These are phyloP conservation scores for Salix caprea DNA, from an alignment of 345 rosid species.

Conservation along the genomic window DNA sequence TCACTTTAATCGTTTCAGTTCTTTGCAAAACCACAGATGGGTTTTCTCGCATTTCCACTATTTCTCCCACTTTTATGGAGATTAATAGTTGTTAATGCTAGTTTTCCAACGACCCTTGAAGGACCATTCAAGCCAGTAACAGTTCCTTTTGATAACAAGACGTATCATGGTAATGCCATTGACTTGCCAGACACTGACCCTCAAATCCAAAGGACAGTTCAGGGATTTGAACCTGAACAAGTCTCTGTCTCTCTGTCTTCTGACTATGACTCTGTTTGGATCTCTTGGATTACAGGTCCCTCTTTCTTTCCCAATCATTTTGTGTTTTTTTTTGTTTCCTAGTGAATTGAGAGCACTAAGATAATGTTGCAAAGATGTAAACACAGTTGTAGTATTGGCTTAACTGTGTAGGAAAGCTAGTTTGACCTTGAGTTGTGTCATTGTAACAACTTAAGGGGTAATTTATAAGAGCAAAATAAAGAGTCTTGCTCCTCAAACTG, in stretches of 20 bases:
- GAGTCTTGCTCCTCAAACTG: background rate
- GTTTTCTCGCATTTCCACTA: background rate
- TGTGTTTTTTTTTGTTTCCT: background rate
- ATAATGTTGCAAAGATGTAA: background rate
- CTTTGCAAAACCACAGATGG: background rate
- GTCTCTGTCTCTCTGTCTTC: conserved; percentile 76
- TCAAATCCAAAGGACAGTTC: conserved; percentile 37
- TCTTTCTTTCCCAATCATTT: background rate
- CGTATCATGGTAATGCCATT: conserved; percentile 42
- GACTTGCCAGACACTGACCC: conserved; percentile 76
- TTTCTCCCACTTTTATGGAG: background rate
- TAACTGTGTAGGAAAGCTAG: background rate
- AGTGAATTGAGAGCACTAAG: background rate
- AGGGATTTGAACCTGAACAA: conserved; percentile 58
- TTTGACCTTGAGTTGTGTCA: background rate
- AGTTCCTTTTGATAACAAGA: conserved; percentile 45
- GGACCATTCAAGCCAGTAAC: conserved; percentile 80
- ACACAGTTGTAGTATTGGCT: too few relatives aligned
- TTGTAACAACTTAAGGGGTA: background rate
- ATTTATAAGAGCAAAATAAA: background rate
- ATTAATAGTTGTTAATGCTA: conserved; percentile 14
- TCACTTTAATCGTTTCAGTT: background rate
- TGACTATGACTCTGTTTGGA: conserved; percentile 57
- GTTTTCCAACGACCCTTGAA: conserved; percentile 51
- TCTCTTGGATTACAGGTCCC: conserved; percentile 88